Conservation (phyloP, 2,329 filamentous ascomycete species). For the Aspergillus caelatus region DNA sequence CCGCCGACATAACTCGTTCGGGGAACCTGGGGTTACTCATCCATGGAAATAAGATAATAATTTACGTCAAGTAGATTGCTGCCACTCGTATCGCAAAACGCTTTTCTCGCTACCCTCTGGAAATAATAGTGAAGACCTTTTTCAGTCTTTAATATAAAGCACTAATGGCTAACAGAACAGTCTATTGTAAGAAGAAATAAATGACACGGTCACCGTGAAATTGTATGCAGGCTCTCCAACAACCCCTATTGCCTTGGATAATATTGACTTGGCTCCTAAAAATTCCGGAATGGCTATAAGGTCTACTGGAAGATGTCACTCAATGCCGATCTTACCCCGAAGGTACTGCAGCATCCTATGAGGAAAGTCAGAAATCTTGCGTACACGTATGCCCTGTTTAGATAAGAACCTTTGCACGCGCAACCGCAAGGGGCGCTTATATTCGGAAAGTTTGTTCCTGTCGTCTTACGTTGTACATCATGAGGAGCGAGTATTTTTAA, state of each 20-base stretch:
- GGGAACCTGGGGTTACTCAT: too few relatives aligned
- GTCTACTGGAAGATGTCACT: background rate
- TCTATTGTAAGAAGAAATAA: background rate
- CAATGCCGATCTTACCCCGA: background rate
- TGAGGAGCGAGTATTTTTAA: background rate
- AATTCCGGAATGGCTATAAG: background rate
- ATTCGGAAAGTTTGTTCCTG: background rate
- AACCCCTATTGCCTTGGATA: background rate
- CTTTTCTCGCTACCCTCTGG: too few relatives aligned
- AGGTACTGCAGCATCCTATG: background rate
- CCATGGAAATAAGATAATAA: too few relatives aligned
- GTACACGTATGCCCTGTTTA: background rate
- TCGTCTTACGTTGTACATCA: background rate
- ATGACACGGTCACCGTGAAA: background rate
- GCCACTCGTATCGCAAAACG: too few relatives aligned
- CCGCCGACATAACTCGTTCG: too few relatives aligned
- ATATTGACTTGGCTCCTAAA: background rate
- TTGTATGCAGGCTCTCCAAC: background rate
- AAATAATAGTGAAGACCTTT: too few relatives aligned
- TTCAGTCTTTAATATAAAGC: too few relatives aligned
- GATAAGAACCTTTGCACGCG: background rate
- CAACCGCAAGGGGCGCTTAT: background rate
- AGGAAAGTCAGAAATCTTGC: background rate
- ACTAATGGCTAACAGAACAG: background rate
- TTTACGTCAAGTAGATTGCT: too few relatives aligned